Conservation (phyloP, 2,329 filamentous ascomycete genomes). For the Fusarium sp. region DNA sequence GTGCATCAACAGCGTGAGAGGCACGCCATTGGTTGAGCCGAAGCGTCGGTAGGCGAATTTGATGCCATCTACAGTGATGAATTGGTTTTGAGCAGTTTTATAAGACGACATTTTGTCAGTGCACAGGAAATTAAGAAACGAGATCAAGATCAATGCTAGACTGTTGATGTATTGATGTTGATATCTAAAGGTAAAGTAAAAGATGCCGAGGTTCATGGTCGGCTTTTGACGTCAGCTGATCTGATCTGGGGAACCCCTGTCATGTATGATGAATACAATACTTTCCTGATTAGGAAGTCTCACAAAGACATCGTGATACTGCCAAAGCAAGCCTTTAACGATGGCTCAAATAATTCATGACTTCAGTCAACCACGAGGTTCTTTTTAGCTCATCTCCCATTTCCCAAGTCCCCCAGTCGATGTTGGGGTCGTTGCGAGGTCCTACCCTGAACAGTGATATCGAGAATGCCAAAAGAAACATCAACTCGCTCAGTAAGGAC, state of each 20-base stretch:
- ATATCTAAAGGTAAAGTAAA: background rate
- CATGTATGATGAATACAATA: background rate
- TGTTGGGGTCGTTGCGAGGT: background rate
- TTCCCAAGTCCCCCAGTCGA: background rate
- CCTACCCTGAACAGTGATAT: background rate
- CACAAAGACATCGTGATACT: background rate
- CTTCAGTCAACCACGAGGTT: background rate
- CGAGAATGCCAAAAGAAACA: background rate
- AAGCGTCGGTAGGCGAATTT: constrained; percentile 51
- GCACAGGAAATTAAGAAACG: background rate
- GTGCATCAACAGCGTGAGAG: constrained; percentile 50
- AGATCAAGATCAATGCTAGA: background rate
- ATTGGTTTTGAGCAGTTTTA: constrained; percentile 46
- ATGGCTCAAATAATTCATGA: background rate
- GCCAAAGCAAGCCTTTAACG: background rate
- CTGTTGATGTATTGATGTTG: background rate
- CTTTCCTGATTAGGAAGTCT: constrained; percentile 10
- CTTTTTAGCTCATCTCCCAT: background rate
- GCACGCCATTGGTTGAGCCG: constrained; percentile 47
- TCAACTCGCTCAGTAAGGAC: background rate
- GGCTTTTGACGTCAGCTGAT: constrained; percentile 33
- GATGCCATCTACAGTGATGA: constrained; percentile 48
- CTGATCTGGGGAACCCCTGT: constrained; percentile 25
- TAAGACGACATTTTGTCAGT: constrained; percentile 47
- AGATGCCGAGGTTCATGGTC: constrained; percentile 34